Evolutionary conservation across 1,284 basidiomycete species (phyloP), one percentile per base, ranked within the genome.

Genomic region (Apiotrichum domesticum): DNA sequence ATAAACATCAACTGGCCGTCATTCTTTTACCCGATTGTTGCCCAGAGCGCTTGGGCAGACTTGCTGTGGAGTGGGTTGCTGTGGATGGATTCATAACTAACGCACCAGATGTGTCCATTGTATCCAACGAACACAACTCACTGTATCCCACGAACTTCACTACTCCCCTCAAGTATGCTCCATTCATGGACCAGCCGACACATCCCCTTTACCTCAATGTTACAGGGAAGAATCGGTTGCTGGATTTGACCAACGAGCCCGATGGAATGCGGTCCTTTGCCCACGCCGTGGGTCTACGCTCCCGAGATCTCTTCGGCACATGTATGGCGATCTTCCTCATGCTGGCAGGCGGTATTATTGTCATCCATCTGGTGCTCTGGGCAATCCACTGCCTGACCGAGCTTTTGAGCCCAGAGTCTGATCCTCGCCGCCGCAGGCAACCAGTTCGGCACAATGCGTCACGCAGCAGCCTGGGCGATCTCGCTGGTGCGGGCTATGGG

Each of bases 1-100:
- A 84, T 97, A 51, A 88, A 91, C 34, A 91, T 98, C 34, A 81
- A 90, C 68, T 98, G 94, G 94, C 94, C 95, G 1, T 79, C 82
- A 11, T 98, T 94, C 75, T 82, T 87, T 57, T 98, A 96, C 75
- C 90, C 93, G 13, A 80, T 95, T 48, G 80, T 95, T 43, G 83
- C 86, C 5, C 87, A 89, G 70, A 86, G 88, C 5, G 85, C 90
- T 0, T 97, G 92, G 92, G 83, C 91, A 14, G 87, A 85, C 32
- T 81, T 97, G 51, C 79, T 86, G 41, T 93, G 89, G 77, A 95
- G 89, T 89, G 71, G 74, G 87, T 79, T 14, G n/a, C 52, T 14
- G 46, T 39, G 21, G 9, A 46, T 46, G 33, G 8, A 35, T 13
- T n/a, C 6, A 29, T 21, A 29, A 46, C 49, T 61, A 32, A 54